These are phyloP conservation scores for Suhomyces sp. DNA, from an alignment of 805 yeast species.

Conservation along the genomic window DNA sequence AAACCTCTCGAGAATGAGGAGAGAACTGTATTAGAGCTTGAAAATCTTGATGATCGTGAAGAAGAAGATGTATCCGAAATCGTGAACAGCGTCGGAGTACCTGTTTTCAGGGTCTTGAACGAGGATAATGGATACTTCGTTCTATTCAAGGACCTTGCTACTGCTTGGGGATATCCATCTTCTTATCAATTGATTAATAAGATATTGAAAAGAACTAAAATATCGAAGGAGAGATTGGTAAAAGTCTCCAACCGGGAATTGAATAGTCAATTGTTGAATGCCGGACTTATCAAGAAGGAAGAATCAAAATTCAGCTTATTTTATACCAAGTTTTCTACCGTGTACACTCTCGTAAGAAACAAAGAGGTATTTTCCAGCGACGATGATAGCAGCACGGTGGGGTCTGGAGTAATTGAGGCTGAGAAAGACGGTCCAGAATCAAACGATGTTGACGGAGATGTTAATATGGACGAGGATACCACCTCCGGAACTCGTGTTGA, in stretches of 20 bases:
- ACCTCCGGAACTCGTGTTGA: constrained; percentile 1
- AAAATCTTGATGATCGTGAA: not conserved
- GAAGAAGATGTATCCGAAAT: constrained; percentile 2
- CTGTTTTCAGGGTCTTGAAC: constrained; percentile 5
- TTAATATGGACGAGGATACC: not conserved
- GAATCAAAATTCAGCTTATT: constrained; percentile 21
- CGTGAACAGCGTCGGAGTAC: constrained; percentile 6
- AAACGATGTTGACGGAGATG: not conserved
- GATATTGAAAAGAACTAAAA: constrained; percentile 20
- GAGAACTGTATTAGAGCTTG: constrained; percentile 3
- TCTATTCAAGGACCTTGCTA: constrained; percentile 30
- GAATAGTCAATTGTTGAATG: constrained; percentile 20
- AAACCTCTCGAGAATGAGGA: not conserved
- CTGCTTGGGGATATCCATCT: constrained; percentile 39
- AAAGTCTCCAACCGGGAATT: constrained; percentile 14
- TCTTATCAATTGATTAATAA: constrained; percentile 38
- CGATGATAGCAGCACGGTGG: not conserved
- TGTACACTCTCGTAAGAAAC: constrained; percentile 21
- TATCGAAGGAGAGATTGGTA: constrained; percentile 16
- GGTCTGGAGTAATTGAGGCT: not conserved
- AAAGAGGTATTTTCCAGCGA: constrained; percentile 15
- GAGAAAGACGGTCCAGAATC: not conserved
- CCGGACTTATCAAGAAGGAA: constrained; percentile 15
- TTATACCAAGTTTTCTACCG: constrained; percentile 22
- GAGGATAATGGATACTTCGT: constrained; percentile 16